phyloP scores from a whole-genome alignment of 1,139 yeast genomes.

The Kluyveromyces sp. region DNA sequence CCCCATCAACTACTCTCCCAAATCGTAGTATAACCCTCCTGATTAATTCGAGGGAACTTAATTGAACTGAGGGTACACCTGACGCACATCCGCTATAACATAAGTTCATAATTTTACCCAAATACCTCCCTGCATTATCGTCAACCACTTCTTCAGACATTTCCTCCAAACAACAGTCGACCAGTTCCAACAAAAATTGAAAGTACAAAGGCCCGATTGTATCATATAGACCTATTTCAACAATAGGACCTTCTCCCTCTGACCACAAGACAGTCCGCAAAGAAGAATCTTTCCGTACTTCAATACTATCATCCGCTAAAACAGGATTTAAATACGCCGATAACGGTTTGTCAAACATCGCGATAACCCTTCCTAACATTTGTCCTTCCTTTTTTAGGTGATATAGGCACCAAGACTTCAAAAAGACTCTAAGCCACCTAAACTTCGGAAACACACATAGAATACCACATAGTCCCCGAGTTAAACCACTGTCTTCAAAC shows the following conservation, averaged over 20 bases:
- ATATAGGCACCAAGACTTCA: slow-evolving; percentile 31
- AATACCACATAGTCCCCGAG: slow-evolving; percentile 37
- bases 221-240: not conserved
- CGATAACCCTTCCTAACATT: not conserved
- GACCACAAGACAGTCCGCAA: slow-evolving; percentile 37
- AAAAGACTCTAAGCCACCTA: slow-evolving; percentile 15
- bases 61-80: not conserved
- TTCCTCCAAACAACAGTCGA: not conserved
- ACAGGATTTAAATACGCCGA: slow-evolving; percentile 32
- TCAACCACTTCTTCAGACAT: not conserved
- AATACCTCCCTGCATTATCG: not conserved
- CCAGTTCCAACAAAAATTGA: slow-evolving; percentile 2
- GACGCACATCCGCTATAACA: not conserved
- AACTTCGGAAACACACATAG: slow-evolving; percentile 36
- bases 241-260: slow-evolving; percentile 47
- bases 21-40: slow-evolving; percentile 40
- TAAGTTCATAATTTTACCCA: not conserved
- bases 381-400: slow-evolving; percentile 23
- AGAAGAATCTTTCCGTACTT: slow-evolving; percentile 10
- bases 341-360: not conserved
- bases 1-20: slow-evolving; percentile 65
- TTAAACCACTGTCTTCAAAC: slow-evolving; percentile 31
- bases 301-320: slow-evolving; percentile 34
- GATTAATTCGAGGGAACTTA: slow-evolving; percentile 49
- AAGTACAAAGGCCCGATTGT: not conserved